Evolutionary conservation across 2,329 filamentous ascomycete species (phyloP), one percentile per base, ranked within the genome.

Genomic region (Neofusicoccum umdonicola): DNA sequence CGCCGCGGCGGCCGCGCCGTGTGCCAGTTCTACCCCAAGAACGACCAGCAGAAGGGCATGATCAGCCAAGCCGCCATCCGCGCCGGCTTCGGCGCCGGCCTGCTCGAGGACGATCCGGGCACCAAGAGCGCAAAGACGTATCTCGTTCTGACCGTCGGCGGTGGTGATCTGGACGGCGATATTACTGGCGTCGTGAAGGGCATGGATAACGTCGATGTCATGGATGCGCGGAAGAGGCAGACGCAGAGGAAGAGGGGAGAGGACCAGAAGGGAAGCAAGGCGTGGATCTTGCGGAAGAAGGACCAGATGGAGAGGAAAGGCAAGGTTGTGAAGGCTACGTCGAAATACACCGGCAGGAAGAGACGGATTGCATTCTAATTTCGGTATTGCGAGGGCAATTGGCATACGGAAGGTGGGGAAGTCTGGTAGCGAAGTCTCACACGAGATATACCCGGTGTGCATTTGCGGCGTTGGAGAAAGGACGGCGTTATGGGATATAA

Each of bases 51-150:
- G 80, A 87, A 93, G 73, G 88, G 86, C 73, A 97, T 99, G 93
- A 96, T 99, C 70, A 92, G 89, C 60, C 85, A 87, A 66, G 95
- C 95, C 0, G 95, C 95, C 0, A 90, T 98, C 67, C 93, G 91
- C 74, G 95, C 95, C 1, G 95, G 95, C 0, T 99, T 99, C 72
- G 94, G 95, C 54, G 95, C 95, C 0, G 95, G 95, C 80, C 85
- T 99, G 39, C 82, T 99, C 54, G 94, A 98, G 78, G 95, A 99
- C 78, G 94, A 98, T 76, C 91, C 91, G 0, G 94, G 93, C 48
- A 99, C 95, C 42, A 99, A 99, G 84, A 97, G 93, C 74, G 88
- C 90, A 70, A 99, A 99, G 83, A 83, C 96, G n/a, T 99, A 99
- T 76, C 83, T 99, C 2, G 94, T 99, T 0, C 81, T 99, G 37